Base-by-base conservation (phyloP, 2,329 filamentous ascomycete species). In the Cryphonectria carpinicola region DNA sequence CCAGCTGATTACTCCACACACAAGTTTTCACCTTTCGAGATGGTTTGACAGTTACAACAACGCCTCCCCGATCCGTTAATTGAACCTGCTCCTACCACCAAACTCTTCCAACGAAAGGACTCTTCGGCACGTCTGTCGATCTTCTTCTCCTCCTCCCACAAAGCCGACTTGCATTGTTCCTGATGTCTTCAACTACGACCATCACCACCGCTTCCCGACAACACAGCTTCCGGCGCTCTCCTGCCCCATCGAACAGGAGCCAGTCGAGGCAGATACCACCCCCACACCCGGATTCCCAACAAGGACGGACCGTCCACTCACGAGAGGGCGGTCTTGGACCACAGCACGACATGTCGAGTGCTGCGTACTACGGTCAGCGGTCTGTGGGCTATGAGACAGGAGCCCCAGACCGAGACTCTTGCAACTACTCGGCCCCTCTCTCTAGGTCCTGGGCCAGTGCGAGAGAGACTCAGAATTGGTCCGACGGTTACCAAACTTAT, bases 301-400 rank as follows among this genome's bases (percentile, higher is more conserved):
- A 37, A 68, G 52, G 54, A 61, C 39, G 11, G 8, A 54, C 39
- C 37, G 28, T 56, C 32, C 56, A 60, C 41, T 43, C 32, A 4
- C 43, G 17, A 69, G 56, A 60, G 37, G 63, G 35, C 58, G 56
- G 63, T 54, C 58, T 68, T 43, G 63, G 52, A 19, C 14, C 58
- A 19, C 69, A 66, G 28, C 49, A 49, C 69, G 56, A 68, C 28
- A 72, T 72, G 71, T 68, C 66, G 14, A 72, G 71, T 60, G 69
- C 71, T 41, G 60, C 70, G 10, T 72, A 72, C 63, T 70, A 71
- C 67, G 69, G 69, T 43, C 71, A 70, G 25, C 71, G 70, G 71
- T 39, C 71, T 22, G 69, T 71, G 54, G 66, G 69, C 22, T 71
- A 72, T n/a, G 69, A 72, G 52, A 62, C 69, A 54, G 62, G 69